Percentiles rank a stretch among this genome's conserved stretches.
Evolutionary conservation across 2,329 filamentous ascomycete genomes (phyloP).

Genomic region (Dactylellina sp.): DNA sequence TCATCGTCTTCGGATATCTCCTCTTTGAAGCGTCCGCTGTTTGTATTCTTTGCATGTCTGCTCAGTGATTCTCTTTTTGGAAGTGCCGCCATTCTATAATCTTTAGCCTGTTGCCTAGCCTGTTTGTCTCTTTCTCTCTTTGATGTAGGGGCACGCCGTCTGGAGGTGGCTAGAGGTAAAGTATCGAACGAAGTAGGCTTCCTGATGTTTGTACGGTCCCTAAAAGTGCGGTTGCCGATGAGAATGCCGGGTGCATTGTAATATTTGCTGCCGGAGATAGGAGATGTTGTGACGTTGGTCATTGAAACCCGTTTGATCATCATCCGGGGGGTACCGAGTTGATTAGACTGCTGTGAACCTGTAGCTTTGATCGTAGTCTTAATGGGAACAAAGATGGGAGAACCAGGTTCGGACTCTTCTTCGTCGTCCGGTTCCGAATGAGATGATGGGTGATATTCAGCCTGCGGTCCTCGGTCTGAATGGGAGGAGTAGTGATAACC

Average conservation of each 20-base stretch:
- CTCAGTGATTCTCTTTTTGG: constrained; percentile 53
- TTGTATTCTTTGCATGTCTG: constrained; percentile 44
- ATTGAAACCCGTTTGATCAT: constrained; percentile 55
- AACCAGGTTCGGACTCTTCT: constrained; percentile 22
- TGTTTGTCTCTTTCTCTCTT: constrained; percentile 31
- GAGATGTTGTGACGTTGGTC: constrained; percentile 53
- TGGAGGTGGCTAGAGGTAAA: constrained; percentile 29
- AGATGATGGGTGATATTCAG: constrained; percentile 41
- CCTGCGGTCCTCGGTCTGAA: constrained; percentile 38
- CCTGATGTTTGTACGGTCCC: constrained; percentile 45
- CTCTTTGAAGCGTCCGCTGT: constrained; percentile 48
- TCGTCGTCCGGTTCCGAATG: constrained; percentile 38
- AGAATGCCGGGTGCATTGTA: constrained; percentile 32
- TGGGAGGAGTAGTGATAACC: constrained; percentile 53
- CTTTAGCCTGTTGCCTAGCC: constrained; percentile 16
- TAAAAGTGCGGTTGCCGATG: constrained; percentile 51
- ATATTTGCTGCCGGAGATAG: constrained; percentile 44
- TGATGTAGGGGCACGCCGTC: constrained; percentile 33
- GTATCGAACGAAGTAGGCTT: constrained; percentile 33
- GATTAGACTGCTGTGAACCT: constrained; percentile 15
- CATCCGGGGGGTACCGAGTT: constrained; percentile 46
- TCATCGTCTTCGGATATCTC: constrained; percentile 48
- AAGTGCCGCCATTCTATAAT: constrained; percentile 24
- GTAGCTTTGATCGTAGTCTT: constrained; percentile 38
- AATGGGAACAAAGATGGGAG: constrained; percentile 32